phyloP scores from a whole-genome alignment of 208 protist species.

The Blastocrithidia nonstop region DNA sequence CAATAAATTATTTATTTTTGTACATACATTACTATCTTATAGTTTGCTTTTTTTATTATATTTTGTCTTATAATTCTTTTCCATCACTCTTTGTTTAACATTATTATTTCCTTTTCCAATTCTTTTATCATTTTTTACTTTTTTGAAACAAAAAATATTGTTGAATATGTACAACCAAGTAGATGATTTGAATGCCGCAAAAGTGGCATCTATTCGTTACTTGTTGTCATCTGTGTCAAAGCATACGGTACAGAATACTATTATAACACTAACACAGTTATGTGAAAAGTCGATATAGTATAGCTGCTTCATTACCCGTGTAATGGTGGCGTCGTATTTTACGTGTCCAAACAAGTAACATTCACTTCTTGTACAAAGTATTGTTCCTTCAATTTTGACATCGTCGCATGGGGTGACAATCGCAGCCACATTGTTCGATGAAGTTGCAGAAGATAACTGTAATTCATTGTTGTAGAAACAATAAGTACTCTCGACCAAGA shows the following conservation, averaged over 20 bases:
- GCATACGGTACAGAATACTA: slow-evolving; percentile 54
- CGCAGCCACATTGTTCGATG: too few species aligned
- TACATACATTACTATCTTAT: background rate
- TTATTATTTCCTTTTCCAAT: slow-evolving; percentile 1
- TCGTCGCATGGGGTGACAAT: too few species aligned
- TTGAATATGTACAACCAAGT: slow-evolving; percentile 68
- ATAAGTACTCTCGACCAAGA: slow-evolving; percentile 25
- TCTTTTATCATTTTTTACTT: slow-evolving; percentile 1
- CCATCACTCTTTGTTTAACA: slow-evolving; percentile 1
- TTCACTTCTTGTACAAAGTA: slow-evolving; percentile 19
- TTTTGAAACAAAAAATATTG: too few species aligned
- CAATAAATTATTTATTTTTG: too few species aligned
- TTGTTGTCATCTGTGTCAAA: slow-evolving; percentile 47
- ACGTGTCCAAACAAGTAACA: slow-evolving; percentile 11
- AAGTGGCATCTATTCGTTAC: slow-evolving; percentile 57
- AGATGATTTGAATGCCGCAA: slow-evolving; percentile 48
- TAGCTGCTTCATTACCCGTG: slow-evolving; percentile 39
- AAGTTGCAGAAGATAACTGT: too few species aligned
- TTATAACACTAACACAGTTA: slow-evolving; percentile 53
- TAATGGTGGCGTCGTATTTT: slow-evolving; percentile 7
- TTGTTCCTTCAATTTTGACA: slow-evolving; percentile 45
- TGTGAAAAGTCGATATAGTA: slow-evolving; percentile 27
- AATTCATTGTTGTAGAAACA: slow-evolving; percentile 32
- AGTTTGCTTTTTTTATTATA: slow-evolving; percentile 3
- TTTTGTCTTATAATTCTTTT: background rate